Evolutionary conservation across 352 stramenopile species (phyloP).

Genomic region (Aphanomyces invadans): DNA sequence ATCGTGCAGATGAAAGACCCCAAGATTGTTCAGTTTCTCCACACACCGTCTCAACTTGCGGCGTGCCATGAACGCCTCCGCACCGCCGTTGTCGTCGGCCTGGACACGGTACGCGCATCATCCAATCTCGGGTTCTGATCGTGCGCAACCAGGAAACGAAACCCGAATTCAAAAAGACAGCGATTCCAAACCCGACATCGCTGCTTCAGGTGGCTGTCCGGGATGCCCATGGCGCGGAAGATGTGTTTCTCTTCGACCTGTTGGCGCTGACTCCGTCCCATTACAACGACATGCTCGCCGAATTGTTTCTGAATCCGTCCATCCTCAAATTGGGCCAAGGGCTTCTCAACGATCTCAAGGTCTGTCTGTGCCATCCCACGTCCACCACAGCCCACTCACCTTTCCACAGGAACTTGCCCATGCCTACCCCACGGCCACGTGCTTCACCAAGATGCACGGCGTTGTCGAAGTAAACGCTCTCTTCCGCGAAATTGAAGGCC

Average conservation of each 20-base stretch:
- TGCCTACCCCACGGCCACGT: conserved; percentile 58
- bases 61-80: conserved; percentile 44
- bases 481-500: conserved; percentile 43
- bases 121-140: too few species aligned
- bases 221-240: conserved; percentile 38
- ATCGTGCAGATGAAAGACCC: not conserved
- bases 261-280: conserved; percentile 42
- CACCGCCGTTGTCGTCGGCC: conserved; percentile 45
- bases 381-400: not conserved
- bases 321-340: conserved; percentile 62
- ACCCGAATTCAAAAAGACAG: conserved; percentile 40
- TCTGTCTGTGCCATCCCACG: conserved; percentile 5
- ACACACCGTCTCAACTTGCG: not conserved
- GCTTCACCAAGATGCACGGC: conserved; percentile 53
- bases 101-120: conserved; percentile 48
- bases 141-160: conserved; percentile 77
- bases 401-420: conserved; percentile 35
- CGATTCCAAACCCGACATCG: conserved; percentile 37
- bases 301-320: conserved; percentile 54
- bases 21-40: conserved; percentile 3
- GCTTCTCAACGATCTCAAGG: conserved; percentile 53
- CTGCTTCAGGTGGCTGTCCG: conserved; percentile 62
- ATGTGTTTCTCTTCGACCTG: conserved; percentile 71
- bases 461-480: conserved; percentile 74
- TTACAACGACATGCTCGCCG: conserved; percentile 51